A percentile compares a stretch with the other conserved stretches of the same genome.
Evolutionary conservation across 192 early-diverging fungal species (phyloP).

Genomic region (Jimgerdemannia lactiflua): DNA sequence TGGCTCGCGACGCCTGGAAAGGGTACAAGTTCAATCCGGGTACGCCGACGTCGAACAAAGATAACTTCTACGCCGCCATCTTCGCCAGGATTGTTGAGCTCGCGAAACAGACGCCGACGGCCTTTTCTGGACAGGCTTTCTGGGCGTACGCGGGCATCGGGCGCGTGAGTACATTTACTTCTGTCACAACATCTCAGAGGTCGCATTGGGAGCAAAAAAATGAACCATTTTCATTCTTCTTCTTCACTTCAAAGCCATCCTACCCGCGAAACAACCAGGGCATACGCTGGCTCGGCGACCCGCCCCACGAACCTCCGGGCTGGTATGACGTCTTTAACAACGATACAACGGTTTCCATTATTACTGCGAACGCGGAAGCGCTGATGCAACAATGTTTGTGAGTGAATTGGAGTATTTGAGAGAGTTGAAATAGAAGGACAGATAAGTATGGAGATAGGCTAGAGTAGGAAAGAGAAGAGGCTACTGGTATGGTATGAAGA

Average conservation of each 20-base stretch:
- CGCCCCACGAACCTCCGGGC: slow-evolving; percentile 25
- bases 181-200: slow-evolving; percentile 21
- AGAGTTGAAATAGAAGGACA: too few species aligned
- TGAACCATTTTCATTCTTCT: background rate
- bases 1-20: slow-evolving; percentile 45
- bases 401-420: too few species aligned
- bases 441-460: too few species aligned
- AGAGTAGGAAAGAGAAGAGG: too few species aligned
- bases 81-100: slow-evolving; percentile 28
- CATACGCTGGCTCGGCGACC: too few species aligned
- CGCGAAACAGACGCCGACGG: slow-evolving; percentile 20
- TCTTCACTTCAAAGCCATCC: too few species aligned
- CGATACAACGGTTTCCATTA: too few species aligned
- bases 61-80: slow-evolving; percentile 50
- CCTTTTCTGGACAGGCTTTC: slow-evolving; percentile 56
- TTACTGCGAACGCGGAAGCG: too few species aligned
- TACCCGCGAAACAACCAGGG: too few species aligned
- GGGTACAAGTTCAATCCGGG: slow-evolving; percentile 41
- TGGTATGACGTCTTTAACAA: too few species aligned
- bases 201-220: slow-evolving; percentile 48
- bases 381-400: too few species aligned
- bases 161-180: slow-evolving; percentile 39
- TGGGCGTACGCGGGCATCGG: slow-evolving; percentile 63
- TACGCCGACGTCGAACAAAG: slow-evolving; percentile 46
- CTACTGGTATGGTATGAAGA: too few species aligned